Evolutionary conservation across 208 protist species (phyloP).

Genomic region (Leishmania martiniquensis): DNA sequence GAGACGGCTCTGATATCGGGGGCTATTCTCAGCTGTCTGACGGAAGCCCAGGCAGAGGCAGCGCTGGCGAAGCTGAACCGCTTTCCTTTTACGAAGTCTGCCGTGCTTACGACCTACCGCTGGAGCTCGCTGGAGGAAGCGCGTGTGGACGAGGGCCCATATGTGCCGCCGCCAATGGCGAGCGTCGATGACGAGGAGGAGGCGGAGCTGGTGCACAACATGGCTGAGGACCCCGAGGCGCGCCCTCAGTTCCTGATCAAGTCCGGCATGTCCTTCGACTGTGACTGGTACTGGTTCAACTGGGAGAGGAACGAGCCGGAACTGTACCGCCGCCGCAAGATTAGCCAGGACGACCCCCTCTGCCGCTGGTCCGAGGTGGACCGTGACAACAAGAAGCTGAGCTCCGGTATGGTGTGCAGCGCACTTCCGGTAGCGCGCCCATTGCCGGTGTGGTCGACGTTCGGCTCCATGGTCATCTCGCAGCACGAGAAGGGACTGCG

Average conservation of each 20-base stretch:
- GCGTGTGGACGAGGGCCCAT: constrained; percentile 54
- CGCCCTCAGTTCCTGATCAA: constrained; percentile 90
- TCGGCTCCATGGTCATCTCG: constrained; percentile 85
- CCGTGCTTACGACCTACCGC: constrained; percentile 79
- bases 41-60: constrained; percentile 68
- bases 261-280: constrained; percentile 64
- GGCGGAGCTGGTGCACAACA: constrained; percentile 82
- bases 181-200: constrained; percentile 54
- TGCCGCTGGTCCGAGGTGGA: constrained; percentile 86
- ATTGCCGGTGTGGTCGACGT: constrained; percentile 86
- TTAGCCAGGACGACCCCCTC: constrained; percentile 69
- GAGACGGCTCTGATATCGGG: constrained; percentile 70
- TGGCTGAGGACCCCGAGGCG: constrained; percentile 78
- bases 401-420: constrained; percentile 68
- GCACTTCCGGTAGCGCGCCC: constrained; percentile 60
- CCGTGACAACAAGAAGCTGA: constrained; percentile 61
- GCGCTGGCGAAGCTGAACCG: constrained; percentile 87
- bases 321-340: constrained; percentile 72
- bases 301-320: constrained; percentile 77
- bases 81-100: constrained; percentile 74
- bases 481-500: constrained; percentile 75
- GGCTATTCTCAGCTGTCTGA: constrained; percentile 80
- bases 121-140: constrained; percentile 75
- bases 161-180: constrained; percentile 62
- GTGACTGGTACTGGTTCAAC: constrained; percentile 90